Conservation (phyloP, 495 filamentous ascomycete genomes). For the Neurospora intermedia region DNA sequence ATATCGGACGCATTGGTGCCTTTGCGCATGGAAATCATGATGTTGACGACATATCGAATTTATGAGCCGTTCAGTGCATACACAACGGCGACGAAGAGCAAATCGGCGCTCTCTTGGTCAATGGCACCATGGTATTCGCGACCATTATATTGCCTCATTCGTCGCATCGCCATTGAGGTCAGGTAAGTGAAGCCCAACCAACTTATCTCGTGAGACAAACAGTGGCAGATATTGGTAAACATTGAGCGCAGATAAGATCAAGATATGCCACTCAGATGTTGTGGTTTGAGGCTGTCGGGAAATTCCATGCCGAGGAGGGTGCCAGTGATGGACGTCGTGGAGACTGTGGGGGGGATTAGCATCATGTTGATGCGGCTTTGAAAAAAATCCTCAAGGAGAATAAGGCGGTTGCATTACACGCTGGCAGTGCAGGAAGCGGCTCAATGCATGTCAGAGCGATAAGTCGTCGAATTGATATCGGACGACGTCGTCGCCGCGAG, state of each 20-base stretch:
- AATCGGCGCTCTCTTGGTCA: neutral
- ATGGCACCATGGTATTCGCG: neutral
- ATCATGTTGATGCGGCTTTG: neutral
- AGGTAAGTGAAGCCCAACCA: neutral
- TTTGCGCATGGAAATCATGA: neutral
- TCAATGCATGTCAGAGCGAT: neutral
- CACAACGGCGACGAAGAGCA: neutral
- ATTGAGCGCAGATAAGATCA: neutral
- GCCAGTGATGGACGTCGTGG: neutral
- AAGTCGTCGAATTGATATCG: neutral
- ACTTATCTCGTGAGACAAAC: neutral
- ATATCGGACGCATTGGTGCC: neutral
- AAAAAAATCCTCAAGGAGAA: neutral
- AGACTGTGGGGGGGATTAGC: neutral
- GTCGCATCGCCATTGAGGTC: neutral
- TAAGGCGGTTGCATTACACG: neutral
- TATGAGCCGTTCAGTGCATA: neutral
- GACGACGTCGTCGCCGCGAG: neutral
- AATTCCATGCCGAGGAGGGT: neutral
- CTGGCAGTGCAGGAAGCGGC: neutral
- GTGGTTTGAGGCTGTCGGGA: neutral
- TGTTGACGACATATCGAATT: neutral
- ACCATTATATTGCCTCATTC: neutral
- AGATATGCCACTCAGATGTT: neutral
- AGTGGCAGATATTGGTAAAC: neutral